Evolutionary conservation across 2,329 filamentous ascomycete species (phyloP), one percentile per base, ranked within the genome.

Genomic region (Sclerotinia minor): DNA sequence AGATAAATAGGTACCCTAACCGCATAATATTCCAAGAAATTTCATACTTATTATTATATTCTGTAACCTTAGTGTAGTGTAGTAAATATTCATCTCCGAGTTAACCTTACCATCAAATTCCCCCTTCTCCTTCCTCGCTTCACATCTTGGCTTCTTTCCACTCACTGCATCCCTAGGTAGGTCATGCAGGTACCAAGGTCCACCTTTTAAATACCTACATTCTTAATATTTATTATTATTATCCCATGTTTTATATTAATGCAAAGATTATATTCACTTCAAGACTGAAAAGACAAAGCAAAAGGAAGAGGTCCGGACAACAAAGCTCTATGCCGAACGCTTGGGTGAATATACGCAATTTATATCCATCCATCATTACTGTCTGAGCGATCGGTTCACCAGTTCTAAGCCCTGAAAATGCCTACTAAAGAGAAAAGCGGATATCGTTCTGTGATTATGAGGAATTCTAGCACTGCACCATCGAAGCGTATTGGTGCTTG

Each of bases 391-490:
- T 38, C 38, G 38, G 13, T 35, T 35, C 53, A 38, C 13, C 38
- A 11, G 13, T 35, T 35, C 53, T n/a, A 58, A 41, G 38, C 55
- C 35, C 55, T 26, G n/a, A 26, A 8, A 58, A 58, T 58, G 55
- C n/a, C n/a, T n/a, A n/a, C 55, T 58, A 29, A 29, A 24, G 26
- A 58, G 55, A 44, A 58, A 58, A 17, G 24, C 38, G 38, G 55
- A 58, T 35, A 29, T 26, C 55, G 44, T 29, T 58, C 38, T 58
- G 11, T n/a, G 38, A 44, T 15, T 44, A 58, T 44, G 55, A 58
- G 44, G 38, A 44, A 29, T 58, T 58, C 54, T 44, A 58, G 35
- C 35, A 35, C 55, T 58, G 24, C n/a, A 38, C 38, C 55, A 26
- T 26, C 38, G 38, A 58, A 38, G 8, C 24, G 55, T 44, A n/a